Evolutionary conservation across 179 eudicot genomes (phyloP).

Genomic region (Carnegiea gigantea): DNA sequence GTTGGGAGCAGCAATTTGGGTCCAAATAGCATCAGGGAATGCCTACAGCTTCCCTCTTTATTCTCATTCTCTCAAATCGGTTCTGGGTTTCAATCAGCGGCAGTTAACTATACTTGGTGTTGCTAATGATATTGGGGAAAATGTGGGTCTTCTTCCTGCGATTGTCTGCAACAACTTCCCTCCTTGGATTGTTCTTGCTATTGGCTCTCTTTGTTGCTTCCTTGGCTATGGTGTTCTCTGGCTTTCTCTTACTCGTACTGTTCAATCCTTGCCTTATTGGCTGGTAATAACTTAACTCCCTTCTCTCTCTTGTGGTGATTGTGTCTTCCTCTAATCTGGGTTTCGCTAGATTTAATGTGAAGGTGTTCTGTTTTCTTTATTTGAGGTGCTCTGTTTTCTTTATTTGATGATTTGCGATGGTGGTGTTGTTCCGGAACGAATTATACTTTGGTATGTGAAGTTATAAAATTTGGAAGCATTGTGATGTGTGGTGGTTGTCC

Average conservation of each 20-base stretch:
- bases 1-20: conserved; percentile 84
- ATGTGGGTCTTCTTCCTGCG: conserved; percentile 74
- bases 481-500: background rate
- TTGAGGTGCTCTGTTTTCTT: background rate
- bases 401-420: background rate
- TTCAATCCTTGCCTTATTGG: conserved; percentile 65
- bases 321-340: background rate
- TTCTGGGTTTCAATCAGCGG: conserved; percentile 64
- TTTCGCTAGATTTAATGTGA: background rate
- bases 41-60: conserved; percentile 68
- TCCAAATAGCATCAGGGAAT: conserved; percentile 74
- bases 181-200: conserved; percentile 66
- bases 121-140: conserved; percentile 83
- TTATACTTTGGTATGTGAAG: no score
- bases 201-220: conserved; percentile 56
- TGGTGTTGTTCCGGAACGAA: background rate
- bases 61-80: conserved; percentile 65
- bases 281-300: conserved; percentile 27
- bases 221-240: conserved; percentile 81
- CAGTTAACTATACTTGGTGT: conserved; percentile 85
- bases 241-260: conserved; percentile 71
- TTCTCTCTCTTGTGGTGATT: background rate
- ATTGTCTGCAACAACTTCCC: conserved; percentile 68
- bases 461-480: no score
- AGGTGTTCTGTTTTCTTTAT: background rate